phyloP scores from a whole-genome alignment of 2,329 filamentous ascomycete species.

The Diaporthe caulivora region DNA sequence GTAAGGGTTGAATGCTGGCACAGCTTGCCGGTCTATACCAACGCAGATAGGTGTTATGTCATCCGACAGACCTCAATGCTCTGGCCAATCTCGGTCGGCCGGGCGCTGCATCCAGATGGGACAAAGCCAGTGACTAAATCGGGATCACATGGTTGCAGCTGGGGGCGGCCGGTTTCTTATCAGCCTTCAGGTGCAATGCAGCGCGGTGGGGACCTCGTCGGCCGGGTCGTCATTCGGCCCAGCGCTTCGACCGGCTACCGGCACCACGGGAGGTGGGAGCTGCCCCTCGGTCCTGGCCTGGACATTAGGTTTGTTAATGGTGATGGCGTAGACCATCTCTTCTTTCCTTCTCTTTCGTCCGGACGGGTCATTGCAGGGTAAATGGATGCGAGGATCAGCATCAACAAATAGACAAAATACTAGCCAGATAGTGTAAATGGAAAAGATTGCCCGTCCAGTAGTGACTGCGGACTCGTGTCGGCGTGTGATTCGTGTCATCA shows the following conservation, averaged over 20 bases:
- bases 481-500: conserved; percentile 35
- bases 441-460: neutral
- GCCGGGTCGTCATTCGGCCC: conserved; percentile 21
- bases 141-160: conserved; percentile 10
- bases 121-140: conserved; percentile 16
- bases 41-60: neutral
- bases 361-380: neutral
- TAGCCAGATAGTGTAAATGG: neutral
- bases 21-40: neutral
- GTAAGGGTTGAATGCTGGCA: neutral
- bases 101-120: conserved; percentile 1
- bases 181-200: neutral
- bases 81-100: conserved; percentile 6
- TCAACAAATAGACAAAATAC: neutral
- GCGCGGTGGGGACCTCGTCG: conserved; percentile 13
- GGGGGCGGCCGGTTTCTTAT: conserved; percentile 10
- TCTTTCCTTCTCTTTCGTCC: neutral
- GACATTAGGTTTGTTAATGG: neutral
- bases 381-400: neutral
- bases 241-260: conserved; percentile 22
- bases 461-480: conserved; percentile 28
- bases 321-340: neutral
- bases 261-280: neutral
- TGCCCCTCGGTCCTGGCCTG: neutral
- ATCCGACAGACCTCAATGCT: neutral